Conservation (phyloP, 2,329 filamentous ascomycete genomes). For the Hortaea werneckii region DNA sequence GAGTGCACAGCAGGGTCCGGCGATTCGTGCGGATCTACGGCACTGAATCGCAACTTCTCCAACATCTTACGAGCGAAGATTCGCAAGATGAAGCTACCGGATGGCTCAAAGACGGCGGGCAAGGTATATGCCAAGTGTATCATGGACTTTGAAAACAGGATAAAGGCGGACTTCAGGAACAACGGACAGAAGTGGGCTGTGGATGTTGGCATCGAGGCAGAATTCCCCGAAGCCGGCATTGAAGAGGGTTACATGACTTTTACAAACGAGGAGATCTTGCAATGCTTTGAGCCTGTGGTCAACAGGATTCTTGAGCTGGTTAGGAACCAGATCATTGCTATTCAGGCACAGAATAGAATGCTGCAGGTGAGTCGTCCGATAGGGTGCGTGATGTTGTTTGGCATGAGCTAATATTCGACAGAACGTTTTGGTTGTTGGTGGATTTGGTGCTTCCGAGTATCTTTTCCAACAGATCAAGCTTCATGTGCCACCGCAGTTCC, state of each 20-base stretch:
- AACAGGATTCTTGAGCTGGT: slow-evolving; percentile 94
- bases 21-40: slow-evolving; percentile 96
- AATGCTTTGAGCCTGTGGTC: slow-evolving; percentile 97
- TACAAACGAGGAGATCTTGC: slow-evolving; percentile 96
- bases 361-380: slow-evolving; percentile 52
- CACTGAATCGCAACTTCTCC: slow-evolving; percentile 94
- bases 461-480: slow-evolving; percentile 99
- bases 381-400: background rate
- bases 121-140: slow-evolving; percentile 99
- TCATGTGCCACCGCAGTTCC: slow-evolving; percentile 95
- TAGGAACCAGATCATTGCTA: slow-evolving; percentile 96
- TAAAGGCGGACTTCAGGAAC: slow-evolving; percentile 99
- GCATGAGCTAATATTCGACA: slow-evolving; percentile 27
- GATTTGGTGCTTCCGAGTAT: slow-evolving; percentile 96
- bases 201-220: slow-evolving; percentile 95
- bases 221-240: slow-evolving; percentile 94
- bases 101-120: slow-evolving; percentile 93
- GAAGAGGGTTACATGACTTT: slow-evolving; percentile 99
- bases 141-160: slow-evolving; percentile 99
- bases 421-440: slow-evolving; percentile 94
- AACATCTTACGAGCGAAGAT: slow-evolving; percentile 97
- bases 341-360: slow-evolving; percentile 89
- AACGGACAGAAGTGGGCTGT: slow-evolving; percentile 98
- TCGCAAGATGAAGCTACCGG: slow-evolving; percentile 96
- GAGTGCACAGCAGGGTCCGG: slow-evolving; percentile 96